Evolutionary conservation across 352 stramenopile species (phyloP).

Genomic region (Pythium brachiatum): DNA sequence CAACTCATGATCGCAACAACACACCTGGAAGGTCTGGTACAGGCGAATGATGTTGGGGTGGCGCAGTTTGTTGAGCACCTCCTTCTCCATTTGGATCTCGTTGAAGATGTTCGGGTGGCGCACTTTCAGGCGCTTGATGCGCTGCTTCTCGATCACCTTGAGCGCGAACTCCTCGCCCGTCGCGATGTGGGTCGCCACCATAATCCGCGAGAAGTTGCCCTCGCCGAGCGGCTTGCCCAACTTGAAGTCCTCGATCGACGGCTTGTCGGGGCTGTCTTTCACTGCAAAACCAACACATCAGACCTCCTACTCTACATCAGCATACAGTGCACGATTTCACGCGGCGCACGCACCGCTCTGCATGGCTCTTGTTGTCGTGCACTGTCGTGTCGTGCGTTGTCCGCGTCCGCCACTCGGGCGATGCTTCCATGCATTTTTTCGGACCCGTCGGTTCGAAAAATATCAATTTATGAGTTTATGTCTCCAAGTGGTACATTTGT

Average conservation of each 20-base stretch:
- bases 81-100: conserved; percentile 98
- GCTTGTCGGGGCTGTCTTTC: conserved; percentile 73
- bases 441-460: conserved; percentile 15
- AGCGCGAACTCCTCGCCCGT: conserved; percentile 93
- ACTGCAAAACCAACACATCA: conserved; percentile 36
- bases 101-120: conserved; percentile 98
- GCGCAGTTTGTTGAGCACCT: conserved; percentile 85
- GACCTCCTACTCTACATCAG: background rate
- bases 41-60: conserved; percentile 93
- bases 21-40: conserved; percentile 94
- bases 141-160: conserved; percentile 94
- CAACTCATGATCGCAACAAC: background rate
- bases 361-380: conserved; percentile 9
- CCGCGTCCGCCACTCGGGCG: background rate
- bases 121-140: conserved; percentile 80
- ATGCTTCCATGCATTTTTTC: conserved; percentile 21
- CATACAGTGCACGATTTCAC: background rate
- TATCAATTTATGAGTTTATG: conserved; percentile 16
- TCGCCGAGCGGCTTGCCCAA: conserved; percentile 60
- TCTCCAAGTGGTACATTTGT: background rate
- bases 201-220: conserved; percentile 96
- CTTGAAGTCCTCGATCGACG: conserved; percentile 69
- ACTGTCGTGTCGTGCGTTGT: background rate
- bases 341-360: conserved; percentile 16
- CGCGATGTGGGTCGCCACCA: conserved; percentile 83